Evolutionary conservation across 495 filamentous ascomycete species (phyloP), one percentile per base, ranked within the genome.

Genomic region (Penicillium chermesinum): DNA sequence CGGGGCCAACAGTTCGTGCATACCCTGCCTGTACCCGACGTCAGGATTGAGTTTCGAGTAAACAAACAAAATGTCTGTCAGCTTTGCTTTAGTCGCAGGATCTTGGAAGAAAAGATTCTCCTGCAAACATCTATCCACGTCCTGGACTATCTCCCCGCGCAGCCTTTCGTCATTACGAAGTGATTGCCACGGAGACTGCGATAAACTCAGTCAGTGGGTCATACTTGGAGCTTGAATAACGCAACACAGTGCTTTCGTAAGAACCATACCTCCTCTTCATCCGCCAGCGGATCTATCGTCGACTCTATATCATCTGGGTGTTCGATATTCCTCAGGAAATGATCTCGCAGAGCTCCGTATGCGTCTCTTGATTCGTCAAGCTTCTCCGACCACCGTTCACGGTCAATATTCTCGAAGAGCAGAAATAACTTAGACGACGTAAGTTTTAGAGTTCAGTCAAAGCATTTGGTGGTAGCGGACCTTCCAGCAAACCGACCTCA

Each of bases 401-500:
- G 73, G 41, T 88, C 78, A 18, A 86, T 72, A 38, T 75, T 75
- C 41, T 86, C 81, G 67, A 87, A 91, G 35, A 96, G 75, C 22
- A 97, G 69, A 65, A 95, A 95, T 38, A 78, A 78, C 88, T 93
- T 58, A 27, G 33, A 22, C 6, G 57, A 30, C 40, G 41, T 30
- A 22, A 36, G 13, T 17, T 45, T 30, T 9, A 34, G 13, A n/a
- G n/a, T n/a, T n/a, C n/a, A n/a, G 9, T 37, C 33, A 2, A 43
- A 30, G 14, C 7, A 5, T 17, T 14, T 14, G 19, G 27, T 34
- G 15, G 16, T 36, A 47, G 63, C 71, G 62, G 60, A 83, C 88
- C 82, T 94, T 97, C 93, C 93, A 98, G 66, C 88, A 95, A 39
- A 95, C 76, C 18, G 91, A 96, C 33, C 93, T 79, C 46, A 91